These are phyloP conservation scores for Asterionellopsis glacialis DNA, from an alignment of 108 stramenopile genomes.

Conservation along the genomic window DNA sequence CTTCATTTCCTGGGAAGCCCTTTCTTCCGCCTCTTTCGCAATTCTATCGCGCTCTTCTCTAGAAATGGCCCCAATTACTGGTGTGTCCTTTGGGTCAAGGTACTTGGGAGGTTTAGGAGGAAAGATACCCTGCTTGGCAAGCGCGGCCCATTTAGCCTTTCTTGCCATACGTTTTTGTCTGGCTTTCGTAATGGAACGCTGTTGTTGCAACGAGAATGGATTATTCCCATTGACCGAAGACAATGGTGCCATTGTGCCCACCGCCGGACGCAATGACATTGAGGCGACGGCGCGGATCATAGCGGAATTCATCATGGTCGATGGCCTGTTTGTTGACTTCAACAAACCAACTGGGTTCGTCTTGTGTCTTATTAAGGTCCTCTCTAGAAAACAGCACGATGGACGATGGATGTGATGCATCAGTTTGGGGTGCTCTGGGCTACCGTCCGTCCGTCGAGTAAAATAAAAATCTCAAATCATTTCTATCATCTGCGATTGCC, in stretches of 20 bases:
- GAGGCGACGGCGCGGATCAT: background rate
- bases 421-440: no score
- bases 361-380: no score
- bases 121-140: slow-evolving; percentile 35
- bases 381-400: no score
- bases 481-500: no score
- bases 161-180: slow-evolving; percentile 22
- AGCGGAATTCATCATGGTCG: background rate
- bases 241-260: no score
- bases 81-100: slow-evolving; percentile 59
- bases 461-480: no score
- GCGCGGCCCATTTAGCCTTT: slow-evolving; percentile 21
- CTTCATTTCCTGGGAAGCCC: slow-evolving; percentile 51
- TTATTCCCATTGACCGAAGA: background rate
- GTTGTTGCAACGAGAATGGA: slow-evolving; percentile 13
- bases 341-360: no score
- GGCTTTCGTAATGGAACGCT: slow-evolving; percentile 40
- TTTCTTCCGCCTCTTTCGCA: slow-evolving; percentile 41
- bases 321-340: background rate
- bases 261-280: background rate
- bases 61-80: slow-evolving; percentile 65
- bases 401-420: no score
- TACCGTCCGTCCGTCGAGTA: no score
- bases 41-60: slow-evolving; percentile 54
- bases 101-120: slow-evolving; percentile 54